A percentile compares a stretch with the other conserved stretches of the same genome.
These are phyloP conservation scores for Kodamaea laetipori DNA, from an alignment of 805 yeast species.

Conservation along the genomic window DNA sequence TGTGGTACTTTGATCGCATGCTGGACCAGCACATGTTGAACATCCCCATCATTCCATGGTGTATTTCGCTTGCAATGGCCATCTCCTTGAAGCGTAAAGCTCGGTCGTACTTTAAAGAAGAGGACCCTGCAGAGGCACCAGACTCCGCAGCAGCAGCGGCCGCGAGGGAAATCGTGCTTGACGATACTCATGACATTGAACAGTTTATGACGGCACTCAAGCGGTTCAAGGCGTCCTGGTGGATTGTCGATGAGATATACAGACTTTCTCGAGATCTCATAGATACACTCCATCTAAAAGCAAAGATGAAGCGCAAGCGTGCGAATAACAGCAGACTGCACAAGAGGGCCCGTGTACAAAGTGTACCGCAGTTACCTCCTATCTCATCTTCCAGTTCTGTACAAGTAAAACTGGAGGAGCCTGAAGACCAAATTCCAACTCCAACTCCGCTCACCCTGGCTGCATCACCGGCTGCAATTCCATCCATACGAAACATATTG, in stretches of 20 bases:
- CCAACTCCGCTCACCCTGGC: slow-evolving; percentile 7
- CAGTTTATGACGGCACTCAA: slow-evolving; percentile 24
- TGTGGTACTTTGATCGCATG: slow-evolving; percentile 26
- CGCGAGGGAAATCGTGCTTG: not conserved
- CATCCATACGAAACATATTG: slow-evolving; percentile 4
- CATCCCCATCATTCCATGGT: slow-evolving; percentile 31
- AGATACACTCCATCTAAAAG: slow-evolving; percentile 16
- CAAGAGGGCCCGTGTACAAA: not conserved
- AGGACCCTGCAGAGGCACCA: slow-evolving; percentile 4
- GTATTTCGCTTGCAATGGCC: slow-evolving; percentile 31
- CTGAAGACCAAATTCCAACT: slow-evolving; percentile 2
- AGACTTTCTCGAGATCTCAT: slow-evolving; percentile 24
- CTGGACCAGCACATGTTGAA: slow-evolving; percentile 23
- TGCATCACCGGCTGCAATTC: not conserved
- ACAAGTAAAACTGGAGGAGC: slow-evolving; percentile 1
- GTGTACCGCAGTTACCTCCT: not conserved
- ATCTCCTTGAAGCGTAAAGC: slow-evolving; percentile 24
- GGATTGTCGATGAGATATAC: slow-evolving; percentile 32
- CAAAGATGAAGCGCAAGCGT: slow-evolving; percentile 4
- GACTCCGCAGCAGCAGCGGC: not conserved
- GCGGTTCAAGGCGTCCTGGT: slow-evolving; percentile 26
- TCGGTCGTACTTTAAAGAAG: slow-evolving; percentile 9
- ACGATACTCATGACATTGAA: slow-evolving; percentile 16
- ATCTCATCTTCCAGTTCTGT: not conserved
- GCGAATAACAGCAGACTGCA: not conserved